These are phyloP conservation scores for Entomortierella chlamydospora DNA, from an alignment of 192 early-diverging fungal genomes.

Conservation along the genomic window DNA sequence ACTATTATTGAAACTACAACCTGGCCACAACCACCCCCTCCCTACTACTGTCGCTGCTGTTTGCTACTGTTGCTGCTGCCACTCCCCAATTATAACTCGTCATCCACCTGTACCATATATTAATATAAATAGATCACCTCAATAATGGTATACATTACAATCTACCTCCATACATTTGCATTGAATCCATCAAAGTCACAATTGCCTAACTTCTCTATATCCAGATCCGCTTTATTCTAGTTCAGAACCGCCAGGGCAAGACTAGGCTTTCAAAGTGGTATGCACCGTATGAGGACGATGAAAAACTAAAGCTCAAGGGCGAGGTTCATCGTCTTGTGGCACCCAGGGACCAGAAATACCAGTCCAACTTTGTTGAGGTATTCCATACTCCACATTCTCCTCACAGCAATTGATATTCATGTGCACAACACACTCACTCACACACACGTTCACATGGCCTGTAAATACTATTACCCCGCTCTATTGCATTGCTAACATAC, in stretches of 20 bases:
- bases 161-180: neutral
- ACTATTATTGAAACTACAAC: no score
- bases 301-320: conserved; percentile 92
- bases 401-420: neutral
- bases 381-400: neutral
- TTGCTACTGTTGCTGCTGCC: no score
- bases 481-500: no score
- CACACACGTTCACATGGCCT: no score
- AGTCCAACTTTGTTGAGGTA: conserved; percentile 98
- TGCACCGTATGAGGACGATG: conserved; percentile 92
- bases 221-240: conserved; percentile 94
- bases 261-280: conserved; percentile 98
- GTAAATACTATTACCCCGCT: no score
- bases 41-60: no score
- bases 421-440: no score
- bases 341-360: conserved; percentile 95
- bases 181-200: neutral
- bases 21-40: no score
- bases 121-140: neutral
- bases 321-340: conserved; percentile 97
- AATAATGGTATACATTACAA: neutral
- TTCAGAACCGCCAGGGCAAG: conserved; percentile 99
- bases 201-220: neutral
- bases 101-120: neutral
- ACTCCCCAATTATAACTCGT: no score